Evolutionary conservation across 495 filamentous ascomycete species (phyloP).

Genomic region (Elasticomyces elasticus): DNA sequence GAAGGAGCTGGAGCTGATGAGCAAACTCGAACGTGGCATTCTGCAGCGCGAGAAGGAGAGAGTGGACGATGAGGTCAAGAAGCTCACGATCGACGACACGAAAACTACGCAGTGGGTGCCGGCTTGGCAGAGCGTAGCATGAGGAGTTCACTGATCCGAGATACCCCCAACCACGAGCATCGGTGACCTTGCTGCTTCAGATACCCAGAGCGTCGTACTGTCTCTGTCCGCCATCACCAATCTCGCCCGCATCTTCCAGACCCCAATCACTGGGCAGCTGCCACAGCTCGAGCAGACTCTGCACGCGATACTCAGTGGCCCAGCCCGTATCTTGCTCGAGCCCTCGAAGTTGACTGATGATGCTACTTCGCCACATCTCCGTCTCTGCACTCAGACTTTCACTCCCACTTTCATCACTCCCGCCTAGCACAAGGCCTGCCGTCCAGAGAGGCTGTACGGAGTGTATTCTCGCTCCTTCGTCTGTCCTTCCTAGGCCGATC

Average conservation of each 20-base stretch:
- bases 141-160: background rate
- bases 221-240: background rate
- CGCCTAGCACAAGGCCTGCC: conserved; percentile 46
- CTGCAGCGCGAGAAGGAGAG: conserved; percentile 11
- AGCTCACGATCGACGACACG: background rate
- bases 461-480: conserved; percentile 48
- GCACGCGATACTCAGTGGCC: conserved; percentile 53
- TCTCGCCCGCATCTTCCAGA: background rate
- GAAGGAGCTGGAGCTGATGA: conserved; percentile 21
- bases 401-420: background rate
- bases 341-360: conserved; percentile 44
- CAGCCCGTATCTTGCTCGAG: conserved; percentile 52
- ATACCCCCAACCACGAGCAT: background rate
- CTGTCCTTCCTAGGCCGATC: conserved; percentile 46
- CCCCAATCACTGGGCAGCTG: conserved; percentile 12
- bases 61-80: conserved; percentile 17
- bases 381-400: conserved; percentile 14
- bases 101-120: conserved; percentile 10
- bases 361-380: conserved; percentile 38
- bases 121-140: conserved; percentile 17
- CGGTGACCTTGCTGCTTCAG: too few species aligned
- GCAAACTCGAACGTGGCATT: conserved; percentile 14
- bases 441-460: conserved; percentile 53
- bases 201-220: conserved; percentile 1
- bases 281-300: conserved; percentile 50